Base-by-base conservation (phyloP, 257 asterid species). In the Gardenia jasminoides region DNA sequence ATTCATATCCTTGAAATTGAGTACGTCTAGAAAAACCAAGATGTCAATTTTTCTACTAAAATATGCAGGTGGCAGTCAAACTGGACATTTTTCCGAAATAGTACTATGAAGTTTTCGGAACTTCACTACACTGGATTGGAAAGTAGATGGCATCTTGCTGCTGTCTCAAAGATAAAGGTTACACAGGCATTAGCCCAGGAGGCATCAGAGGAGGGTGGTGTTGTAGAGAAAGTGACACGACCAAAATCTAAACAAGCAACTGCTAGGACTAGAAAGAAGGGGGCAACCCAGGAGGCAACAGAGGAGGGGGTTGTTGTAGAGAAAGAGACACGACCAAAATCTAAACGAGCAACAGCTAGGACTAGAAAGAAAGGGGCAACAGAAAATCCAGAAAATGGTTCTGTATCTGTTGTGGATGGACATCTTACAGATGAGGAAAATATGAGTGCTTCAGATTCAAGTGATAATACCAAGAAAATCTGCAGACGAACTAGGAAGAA, bases 1-100 rank as follows among this genome's bases (percentile, higher is more conserved):
- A n/a, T n/a, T n/a, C n/a, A n/a, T n/a, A n/a, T n/a, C n/a, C n/a
- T n/a, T n/a, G n/a, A n/a, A n/a, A n/a, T n/a, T n/a, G 47, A 22
- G 44, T n/a, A n/a, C 48, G 43, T 75, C 62, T 62, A 26, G 30
- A 1, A 56, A 36, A 41, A 59, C 44, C 67, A 39, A 81, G 67
- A 54, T 72, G n/a, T 26, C 46, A n/a, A 59, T 26, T 76, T 72
- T 70, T 76, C 70, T 79, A 11, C 33, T 15, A 61, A 33, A 79
- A 80, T 82, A 77, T 86, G 88, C 84, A 93, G 93, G 88, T 88
- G 88, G 90, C 87, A 88, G 46, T 72, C 85, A 72, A 89, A 80
- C 80, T 88, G 87, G 84, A 84, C 66, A 24, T 36, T 75, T 26
- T 83, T 76, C 71, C 88, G 87, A 64, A 78, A 66, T 80, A 54